Percentiles rank a stretch among this genome's conserved stretches.
Conservation (phyloP, 2,329 filamentous ascomycete species). For the Apiospora sp. region DNA sequence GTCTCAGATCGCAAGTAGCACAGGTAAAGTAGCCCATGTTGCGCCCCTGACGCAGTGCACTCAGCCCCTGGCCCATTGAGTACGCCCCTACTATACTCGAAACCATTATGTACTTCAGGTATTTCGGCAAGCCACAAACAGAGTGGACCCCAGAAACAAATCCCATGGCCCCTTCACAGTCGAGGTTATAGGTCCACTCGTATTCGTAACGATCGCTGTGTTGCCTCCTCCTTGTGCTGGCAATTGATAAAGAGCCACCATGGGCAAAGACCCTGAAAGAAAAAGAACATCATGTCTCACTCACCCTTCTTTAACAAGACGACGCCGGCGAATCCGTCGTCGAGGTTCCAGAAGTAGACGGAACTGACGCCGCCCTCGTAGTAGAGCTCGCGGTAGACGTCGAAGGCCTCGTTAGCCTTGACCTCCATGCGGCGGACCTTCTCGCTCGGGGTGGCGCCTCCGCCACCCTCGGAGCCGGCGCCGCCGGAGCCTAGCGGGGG, state of each 20-base stretch:
- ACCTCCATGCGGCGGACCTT: constrained; percentile 93
- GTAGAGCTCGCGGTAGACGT: constrained; percentile 95
- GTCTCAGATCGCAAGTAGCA: constrained; percentile 26
- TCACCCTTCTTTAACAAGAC: constrained; percentile 93
- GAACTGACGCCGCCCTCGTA: constrained; percentile 96
- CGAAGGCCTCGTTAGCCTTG: constrained; percentile 93
- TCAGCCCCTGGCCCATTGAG: not conserved
- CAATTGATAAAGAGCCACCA: constrained; percentile 2
- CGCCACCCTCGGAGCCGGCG: constrained; percentile 56
- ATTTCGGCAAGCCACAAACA: not conserved
- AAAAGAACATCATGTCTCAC: constrained; percentile 37
- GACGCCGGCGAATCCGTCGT: constrained; percentile 96
- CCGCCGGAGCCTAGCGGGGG: constrained; percentile 76
- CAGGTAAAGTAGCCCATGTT: not conserved
- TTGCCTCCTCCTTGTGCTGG: not conserved
- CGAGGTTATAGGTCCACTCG: not conserved
- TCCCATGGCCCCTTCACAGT: not conserved
- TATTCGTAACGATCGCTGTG: not conserved
- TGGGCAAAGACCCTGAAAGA: constrained; percentile 15
- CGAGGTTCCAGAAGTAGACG: constrained; percentile 98
- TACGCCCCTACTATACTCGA: not conserved
- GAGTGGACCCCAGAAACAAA: not conserved
- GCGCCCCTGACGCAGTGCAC: not conserved
- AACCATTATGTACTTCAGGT: not conserved
- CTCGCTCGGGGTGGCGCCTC: constrained; percentile 85